Evolutionary conservation across 176 grass and related monocot species (phyloP), one percentile per base, ranked within the genome.

Genomic region (Otatea glauca): DNA sequence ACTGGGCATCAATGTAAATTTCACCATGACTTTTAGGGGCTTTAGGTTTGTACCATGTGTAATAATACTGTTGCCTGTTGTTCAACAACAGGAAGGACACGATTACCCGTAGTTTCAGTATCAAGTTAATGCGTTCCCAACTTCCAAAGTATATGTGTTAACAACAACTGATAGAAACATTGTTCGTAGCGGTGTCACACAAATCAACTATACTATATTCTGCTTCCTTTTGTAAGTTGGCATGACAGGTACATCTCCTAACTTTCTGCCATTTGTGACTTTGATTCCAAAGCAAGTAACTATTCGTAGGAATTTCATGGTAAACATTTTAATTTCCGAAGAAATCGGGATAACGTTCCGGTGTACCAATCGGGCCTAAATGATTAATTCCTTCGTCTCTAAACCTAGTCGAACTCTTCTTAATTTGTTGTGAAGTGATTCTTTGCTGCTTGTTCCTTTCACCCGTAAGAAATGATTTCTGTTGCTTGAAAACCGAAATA

Each of bases 391-490:
- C 24, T 47, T 50, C 17, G 55, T 65, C 54, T 72, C 20, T 72
- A 29, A 16, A 23, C 69, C 18, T 45, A 44, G 3, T 18, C 3
- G 35, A 51, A n/a, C 16, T 43, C 56, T 45, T 16, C 1, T 45
- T n/a, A n/a, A n/a, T n/a, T 61, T 60, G 41, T 6, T 70, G 27
- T 35, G 70, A 61, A 74, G 68, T 23, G 81, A 75, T 80, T 75
- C 75, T 51, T 6, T 42, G 44, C 29, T 29, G 39, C 16, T 61
- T 61, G 77, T 48, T 73, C 70, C 10, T 69, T 47, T 23, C 38
- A 60, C 70, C 81, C 69, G 70, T 43, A 81, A 89, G 70, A 82
- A 80, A 89, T 45, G 64, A 20, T 41, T n/a, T 76, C 17, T 20
- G 82, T 76, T 70, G 68, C 75, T 81, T 80, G 61, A 47, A 47